These are phyloP conservation scores for Pestalotiopsis sp. DNA, from an alignment of 2,329 filamentous ascomycete genomes.

Conservation along the genomic window DNA sequence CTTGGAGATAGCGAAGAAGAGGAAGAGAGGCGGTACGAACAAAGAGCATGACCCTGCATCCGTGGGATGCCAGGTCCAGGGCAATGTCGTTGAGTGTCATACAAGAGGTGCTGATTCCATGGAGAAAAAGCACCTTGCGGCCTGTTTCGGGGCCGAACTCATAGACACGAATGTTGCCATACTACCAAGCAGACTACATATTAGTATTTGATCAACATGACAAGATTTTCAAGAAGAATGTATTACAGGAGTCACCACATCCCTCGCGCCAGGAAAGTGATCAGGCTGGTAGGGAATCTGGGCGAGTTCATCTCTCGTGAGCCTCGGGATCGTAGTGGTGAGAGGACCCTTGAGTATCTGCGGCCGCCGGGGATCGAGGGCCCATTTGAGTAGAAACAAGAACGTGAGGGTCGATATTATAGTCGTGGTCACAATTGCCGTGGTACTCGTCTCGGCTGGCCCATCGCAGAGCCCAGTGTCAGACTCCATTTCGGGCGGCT, in stretches of 20 bases:
- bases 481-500: constrained; percentile 19
- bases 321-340: constrained; percentile 38
- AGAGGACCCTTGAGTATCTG: constrained; percentile 48
- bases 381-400: constrained; percentile 34
- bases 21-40: constrained; percentile 9
- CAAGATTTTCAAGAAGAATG: no score
- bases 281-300: constrained; percentile 64
- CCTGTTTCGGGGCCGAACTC: constrained; percentile 80
- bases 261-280: constrained; percentile 70
- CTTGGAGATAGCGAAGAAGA: constrained; percentile 31
- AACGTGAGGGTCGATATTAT: constrained; percentile 43
- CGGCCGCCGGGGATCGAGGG: constrained; percentile 42
- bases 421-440: constrained; percentile 40
- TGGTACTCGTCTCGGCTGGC: constrained; percentile 26
- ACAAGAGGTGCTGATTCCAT: constrained; percentile 84
- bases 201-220: neutral
- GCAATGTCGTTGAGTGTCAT: constrained; percentile 72
- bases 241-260: constrained; percentile 66
- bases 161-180: constrained; percentile 76
- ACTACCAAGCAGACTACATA: constrained; percentile 38
- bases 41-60: constrained; percentile 82
- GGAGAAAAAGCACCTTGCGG: constrained; percentile 74
- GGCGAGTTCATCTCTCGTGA: constrained; percentile 38
- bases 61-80: constrained; percentile 64
- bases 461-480: constrained; percentile 25